Evolutionary conservation across 2,329 filamentous ascomycete species (phyloP), one percentile per base, ranked within the genome.

Genomic region (Colletotrichum sp.): DNA sequence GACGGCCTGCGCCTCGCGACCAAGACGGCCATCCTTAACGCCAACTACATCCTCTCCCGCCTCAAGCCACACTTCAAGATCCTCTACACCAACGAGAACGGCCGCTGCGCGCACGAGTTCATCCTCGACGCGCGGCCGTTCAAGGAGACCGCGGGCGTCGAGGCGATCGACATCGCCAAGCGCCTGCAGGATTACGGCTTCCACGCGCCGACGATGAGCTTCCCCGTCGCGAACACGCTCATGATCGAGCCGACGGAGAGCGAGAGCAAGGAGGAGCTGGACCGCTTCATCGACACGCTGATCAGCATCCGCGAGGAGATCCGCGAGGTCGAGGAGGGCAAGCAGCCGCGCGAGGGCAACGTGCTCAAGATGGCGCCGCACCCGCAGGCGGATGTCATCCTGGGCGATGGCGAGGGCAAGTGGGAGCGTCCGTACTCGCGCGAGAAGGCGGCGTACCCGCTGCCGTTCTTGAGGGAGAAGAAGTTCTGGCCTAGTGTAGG

Each of bases 161-260:
- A 98, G 86, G 96, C 94, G 34, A 97, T 98, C 80, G 96, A 99
- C 82, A 94, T 99, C 79, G 96, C 96, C 82, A 99, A 99, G 90
- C 95, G 96, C 78, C 92, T 99, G 24, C 96, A 98, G 86, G 96
- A 99, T 84, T 99, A 98, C 83, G 96, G 96, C 57, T 99, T 99
- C 91, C 96, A 99, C 85, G 95, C 96, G 2, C 96, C 96, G 0
- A 99, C 96, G 69, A 98, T 99, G 96, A 96, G 93, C 83, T 98
- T 95, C 95, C 96, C 96, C 2, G 96, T 99, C 3, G 91, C 95
- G 69, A 98, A 98, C 86, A 98, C 96, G 1, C 92, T 99, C 60
- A 99, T 99, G 96, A 98, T 99, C 79, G 96, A 99, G 88, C 96
- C 96, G 3, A 99, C 96, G 0, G 96, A 98, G 87, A 96, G 94